Evolutionary conservation across 768 basidiomycete species (phyloP).

Genomic region (Suillus bovinus): DNA sequence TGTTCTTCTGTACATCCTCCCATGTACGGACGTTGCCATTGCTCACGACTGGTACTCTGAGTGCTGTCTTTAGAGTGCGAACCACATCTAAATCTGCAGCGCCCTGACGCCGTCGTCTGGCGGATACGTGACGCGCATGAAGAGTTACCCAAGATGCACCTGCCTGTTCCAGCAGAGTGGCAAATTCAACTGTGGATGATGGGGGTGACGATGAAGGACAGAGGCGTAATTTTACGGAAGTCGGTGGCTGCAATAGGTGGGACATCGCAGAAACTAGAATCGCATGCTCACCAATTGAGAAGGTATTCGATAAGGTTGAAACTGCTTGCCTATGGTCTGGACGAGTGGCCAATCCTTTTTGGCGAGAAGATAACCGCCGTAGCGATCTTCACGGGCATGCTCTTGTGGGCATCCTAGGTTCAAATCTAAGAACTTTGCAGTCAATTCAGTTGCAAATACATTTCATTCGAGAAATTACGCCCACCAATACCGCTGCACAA

Average conservation of each 20-base stretch:
- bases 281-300: not conserved
- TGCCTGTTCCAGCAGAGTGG: conserved; percentile 56
- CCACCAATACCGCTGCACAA: conserved; percentile 73
- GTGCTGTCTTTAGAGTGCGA: conserved; percentile 49
- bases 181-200: conserved; percentile 54
- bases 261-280: conserved; percentile 63
- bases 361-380: conserved; percentile 73
- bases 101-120: conserved; percentile 68
- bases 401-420: conserved; percentile 84
- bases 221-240: conserved; percentile 63
- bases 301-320: not conserved
- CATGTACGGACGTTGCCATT: conserved; percentile 76
- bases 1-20: conserved; percentile 56
- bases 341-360: conserved; percentile 75
- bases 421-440: conserved; percentile 50
- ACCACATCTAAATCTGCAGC: conserved; percentile 67
- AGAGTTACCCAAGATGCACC: conserved; percentile 73
- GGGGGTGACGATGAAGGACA: conserved; percentile 47
- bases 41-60: conserved; percentile 64
- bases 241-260: conserved; percentile 60
- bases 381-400: conserved; percentile 63
- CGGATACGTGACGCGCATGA: conserved; percentile 73
- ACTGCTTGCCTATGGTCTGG: conserved; percentile 54
- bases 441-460: conserved; percentile 3
- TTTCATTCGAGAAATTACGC: conserved; percentile 13